phyloP scores from a whole-genome alignment of 2,329 filamentous ascomycete species.

The Fusarium sp. region DNA sequence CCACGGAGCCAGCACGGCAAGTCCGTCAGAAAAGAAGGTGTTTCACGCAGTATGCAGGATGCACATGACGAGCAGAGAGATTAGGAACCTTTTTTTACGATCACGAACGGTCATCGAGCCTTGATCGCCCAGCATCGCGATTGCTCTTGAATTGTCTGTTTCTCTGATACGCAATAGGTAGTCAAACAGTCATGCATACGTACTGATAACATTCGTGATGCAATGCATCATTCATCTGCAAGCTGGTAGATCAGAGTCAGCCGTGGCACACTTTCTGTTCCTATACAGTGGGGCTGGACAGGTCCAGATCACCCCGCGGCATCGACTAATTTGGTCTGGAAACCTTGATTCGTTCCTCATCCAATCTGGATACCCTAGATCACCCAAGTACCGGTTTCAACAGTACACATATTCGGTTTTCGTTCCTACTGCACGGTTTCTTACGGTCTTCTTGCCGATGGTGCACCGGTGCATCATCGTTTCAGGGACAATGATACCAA shows the following conservation, averaged over 20 bases:
- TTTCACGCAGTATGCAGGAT: neutral
- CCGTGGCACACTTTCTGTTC: constrained; percentile 20
- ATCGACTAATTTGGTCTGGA: constrained; percentile 30
- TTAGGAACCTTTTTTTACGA: neutral
- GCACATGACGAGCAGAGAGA: neutral
- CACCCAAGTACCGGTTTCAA: constrained; percentile 10
- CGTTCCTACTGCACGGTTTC: neutral
- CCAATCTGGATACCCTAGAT: constrained; percentile 6
- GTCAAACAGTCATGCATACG: constrained; percentile 13
- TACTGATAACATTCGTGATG: neutral
- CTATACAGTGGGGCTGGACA: constrained; percentile 22
- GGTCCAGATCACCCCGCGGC: constrained; percentile 37
- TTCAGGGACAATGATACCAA: constrained; percentile 8
- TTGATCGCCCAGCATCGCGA: constrained; percentile 13
- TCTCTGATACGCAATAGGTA: constrained; percentile 4
- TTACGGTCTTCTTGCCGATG: neutral
- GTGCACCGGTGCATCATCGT: neutral
- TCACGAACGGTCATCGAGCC: constrained; percentile 10
- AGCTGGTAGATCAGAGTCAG: constrained; percentile 2
- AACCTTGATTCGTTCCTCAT: constrained; percentile 7
- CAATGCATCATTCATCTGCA: neutral
- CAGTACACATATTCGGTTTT: constrained; percentile 1
- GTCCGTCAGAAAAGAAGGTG: neutral
- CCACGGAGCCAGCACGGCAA: constrained; percentile 19
- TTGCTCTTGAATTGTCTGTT: constrained; percentile 14